Percentiles rank a stretch among this genome's conserved stretches.
These are phyloP conservation scores for Misopates orontium DNA, from an alignment of 257 asterid species.

Conservation along the genomic window DNA sequence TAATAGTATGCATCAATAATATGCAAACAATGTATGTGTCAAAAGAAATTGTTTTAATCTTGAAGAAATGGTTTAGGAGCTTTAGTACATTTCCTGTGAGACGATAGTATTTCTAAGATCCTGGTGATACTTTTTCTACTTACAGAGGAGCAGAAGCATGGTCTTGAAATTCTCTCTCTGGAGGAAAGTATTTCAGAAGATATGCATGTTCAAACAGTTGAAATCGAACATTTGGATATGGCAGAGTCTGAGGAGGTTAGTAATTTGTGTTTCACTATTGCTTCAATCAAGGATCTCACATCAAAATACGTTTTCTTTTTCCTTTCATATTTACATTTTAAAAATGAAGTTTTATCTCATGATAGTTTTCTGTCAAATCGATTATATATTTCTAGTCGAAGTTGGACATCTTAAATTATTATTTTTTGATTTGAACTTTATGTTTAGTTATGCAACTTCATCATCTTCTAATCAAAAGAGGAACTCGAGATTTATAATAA, in stretches of 20 bases:
- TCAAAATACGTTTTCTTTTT: constrained; percentile 7
- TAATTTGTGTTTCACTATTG: constrained; percentile 23
- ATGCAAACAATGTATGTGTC: no score
- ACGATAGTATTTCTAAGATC: constrained; percentile 14
- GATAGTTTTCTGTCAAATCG: constrained; percentile 9
- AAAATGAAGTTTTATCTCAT: not conserved
- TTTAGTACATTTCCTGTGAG: not conserved
- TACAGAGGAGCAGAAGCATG: constrained; percentile 46
- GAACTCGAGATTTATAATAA: not conserved
- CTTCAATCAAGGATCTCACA: not conserved
- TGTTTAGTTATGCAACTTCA: not conserved
- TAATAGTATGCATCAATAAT: no score
- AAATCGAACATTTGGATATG: constrained; percentile 37
- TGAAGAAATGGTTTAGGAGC: constrained; percentile 2
- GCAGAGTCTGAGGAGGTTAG: constrained; percentile 63
- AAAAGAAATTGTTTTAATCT: not conserved
- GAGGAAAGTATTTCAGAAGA: constrained; percentile 53
- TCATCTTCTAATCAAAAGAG: not conserved
- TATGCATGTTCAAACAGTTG: constrained; percentile 33
- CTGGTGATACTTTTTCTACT: constrained; percentile 24
- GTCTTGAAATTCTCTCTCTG: constrained; percentile 37
- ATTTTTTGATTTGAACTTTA: not conserved
- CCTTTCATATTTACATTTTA: constrained; percentile 6
- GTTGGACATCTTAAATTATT: constrained; percentile 5
- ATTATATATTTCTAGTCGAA: not conserved